Conservation (phyloP, 2,329 filamentous ascomycete genomes). For the Balansia obtecta region DNA sequence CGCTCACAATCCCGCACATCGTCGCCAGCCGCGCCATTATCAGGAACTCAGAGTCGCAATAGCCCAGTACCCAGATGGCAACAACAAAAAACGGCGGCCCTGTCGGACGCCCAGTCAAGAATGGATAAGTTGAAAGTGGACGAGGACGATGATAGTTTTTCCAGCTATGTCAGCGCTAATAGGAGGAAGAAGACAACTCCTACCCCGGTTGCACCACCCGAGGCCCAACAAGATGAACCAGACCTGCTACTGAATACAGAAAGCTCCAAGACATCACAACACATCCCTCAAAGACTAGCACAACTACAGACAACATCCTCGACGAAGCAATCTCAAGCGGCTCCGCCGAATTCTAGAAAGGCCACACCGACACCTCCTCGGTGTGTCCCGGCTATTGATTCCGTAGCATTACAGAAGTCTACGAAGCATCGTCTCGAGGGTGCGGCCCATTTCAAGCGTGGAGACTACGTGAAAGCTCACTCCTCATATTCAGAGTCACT, state of each 20-base stretch:
- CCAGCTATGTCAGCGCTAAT: slow-evolving; percentile 80
- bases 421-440: slow-evolving; percentile 69
- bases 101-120: slow-evolving; percentile 32
- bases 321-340: slow-evolving; percentile 14
- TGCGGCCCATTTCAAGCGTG: slow-evolving; percentile 83
- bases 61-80: slow-evolving; percentile 48
- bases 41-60: slow-evolving; percentile 29
- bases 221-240: slow-evolving; percentile 29
- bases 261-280: slow-evolving; percentile 21
- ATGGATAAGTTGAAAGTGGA: slow-evolving; percentile 51
- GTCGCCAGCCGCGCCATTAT: slow-evolving; percentile 33
- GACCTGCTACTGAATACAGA: slow-evolving; percentile 50
- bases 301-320: slow-evolving; percentile 21
- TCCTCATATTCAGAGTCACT: slow-evolving; percentile 70
- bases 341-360: slow-evolving; percentile 24
- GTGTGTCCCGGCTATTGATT: slow-evolving; percentile 53
- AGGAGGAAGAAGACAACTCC: slow-evolving; percentile 57
- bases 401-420: slow-evolving; percentile 59
- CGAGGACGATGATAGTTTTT: slow-evolving; percentile 62
- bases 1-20: slow-evolving; percentile 32
- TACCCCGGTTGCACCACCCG: slow-evolving; percentile 29
- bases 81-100: slow-evolving; percentile 28
- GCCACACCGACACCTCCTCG: slow-evolving; percentile 38
- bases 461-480: slow-evolving; percentile 82
- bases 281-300: slow-evolving; percentile 24